Percentiles rank a stretch among this genome's conserved stretches.
Conservation (phyloP, 768 basidiomycete genomes). For the Pholiota molesta region DNA sequence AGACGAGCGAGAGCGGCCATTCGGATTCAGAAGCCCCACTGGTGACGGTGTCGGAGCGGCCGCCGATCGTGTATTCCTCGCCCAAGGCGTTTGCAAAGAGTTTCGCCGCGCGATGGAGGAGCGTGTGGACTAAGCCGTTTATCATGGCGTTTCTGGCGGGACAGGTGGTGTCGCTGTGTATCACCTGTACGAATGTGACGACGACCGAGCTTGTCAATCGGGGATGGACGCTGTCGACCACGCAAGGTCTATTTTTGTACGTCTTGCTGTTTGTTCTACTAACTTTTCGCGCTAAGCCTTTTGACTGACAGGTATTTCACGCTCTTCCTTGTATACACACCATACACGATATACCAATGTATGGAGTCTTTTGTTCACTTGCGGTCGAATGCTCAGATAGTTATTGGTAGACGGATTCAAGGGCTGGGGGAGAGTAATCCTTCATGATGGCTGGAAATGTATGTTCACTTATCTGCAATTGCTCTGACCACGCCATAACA, state of each 20-base stretch:
- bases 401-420: constrained; percentile 66
- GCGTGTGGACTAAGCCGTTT: constrained; percentile 81
- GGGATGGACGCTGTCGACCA: constrained; percentile 77
- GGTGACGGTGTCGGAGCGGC: constrained; percentile 34
- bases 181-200: constrained; percentile 87
- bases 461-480: constrained; percentile 20
- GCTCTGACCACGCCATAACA: neutral
- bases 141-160: constrained; percentile 71
- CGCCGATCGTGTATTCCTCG: constrained; percentile 72
- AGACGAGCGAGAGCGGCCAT: constrained; percentile 3
- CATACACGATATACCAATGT: constrained; percentile 91
- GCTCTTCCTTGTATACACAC: constrained; percentile 75
- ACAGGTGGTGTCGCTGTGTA: constrained; percentile 84
- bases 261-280: constrained; percentile 27
- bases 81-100: constrained; percentile 53
- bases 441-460: constrained; percentile 91
- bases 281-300: neutral
- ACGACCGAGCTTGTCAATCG: constrained; percentile 75
- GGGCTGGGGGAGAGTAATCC: constrained; percentile 76
- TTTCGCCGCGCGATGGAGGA: constrained; percentile 62
- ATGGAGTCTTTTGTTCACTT: constrained; percentile 27
- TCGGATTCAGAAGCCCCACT: neutral
- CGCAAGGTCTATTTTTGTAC: constrained; percentile 84
- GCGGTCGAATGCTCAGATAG: constrained; percentile 1
- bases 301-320: constrained; percentile 67